Percentiles rank a stretch among this genome's conserved stretches.
Conservation (phyloP, 331 rosid genomes). For the Quercus tomentella region DNA sequence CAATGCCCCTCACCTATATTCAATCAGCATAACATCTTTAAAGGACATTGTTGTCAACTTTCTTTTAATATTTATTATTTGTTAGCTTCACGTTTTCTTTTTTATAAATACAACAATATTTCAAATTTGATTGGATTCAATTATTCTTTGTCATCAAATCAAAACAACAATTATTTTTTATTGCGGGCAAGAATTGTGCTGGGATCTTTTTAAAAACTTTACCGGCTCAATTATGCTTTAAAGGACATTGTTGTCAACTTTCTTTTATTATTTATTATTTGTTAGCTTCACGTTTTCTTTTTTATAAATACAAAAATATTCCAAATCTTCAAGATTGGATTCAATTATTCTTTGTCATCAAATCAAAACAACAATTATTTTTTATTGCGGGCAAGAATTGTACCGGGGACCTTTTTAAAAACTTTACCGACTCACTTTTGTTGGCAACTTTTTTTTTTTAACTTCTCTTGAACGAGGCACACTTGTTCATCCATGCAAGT, state of each 20-base stretch:
- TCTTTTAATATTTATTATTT: neutral
- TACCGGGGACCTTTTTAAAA: too few relatives aligned
- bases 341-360: too few relatives aligned
- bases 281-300: neutral
- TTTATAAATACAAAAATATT: too few relatives aligned
- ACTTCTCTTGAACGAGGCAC: neutral
- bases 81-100: neutral
- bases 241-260: neutral
- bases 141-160: too few relatives aligned
- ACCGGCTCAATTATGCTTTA: neutral
- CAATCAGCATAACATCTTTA: neutral
- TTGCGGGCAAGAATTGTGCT: fast-evolving
- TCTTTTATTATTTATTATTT: neutral
- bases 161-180: too few relatives aligned
- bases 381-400: fast-evolving
- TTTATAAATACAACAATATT: too few relatives aligned
- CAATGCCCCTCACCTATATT: neutral
- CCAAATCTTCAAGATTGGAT: fast-evolving
- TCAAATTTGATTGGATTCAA: too few relatives aligned
- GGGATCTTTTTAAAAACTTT: too few relatives aligned
- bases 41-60: neutral
- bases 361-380: too few relatives aligned
- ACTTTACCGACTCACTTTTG: too few relatives aligned
- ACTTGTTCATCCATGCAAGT: constrained; percentile 15
- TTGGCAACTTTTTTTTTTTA: neutral